phyloP scores from a whole-genome alignment of 1,139 yeast species.

The Suhomyces bribrorum region DNA sequence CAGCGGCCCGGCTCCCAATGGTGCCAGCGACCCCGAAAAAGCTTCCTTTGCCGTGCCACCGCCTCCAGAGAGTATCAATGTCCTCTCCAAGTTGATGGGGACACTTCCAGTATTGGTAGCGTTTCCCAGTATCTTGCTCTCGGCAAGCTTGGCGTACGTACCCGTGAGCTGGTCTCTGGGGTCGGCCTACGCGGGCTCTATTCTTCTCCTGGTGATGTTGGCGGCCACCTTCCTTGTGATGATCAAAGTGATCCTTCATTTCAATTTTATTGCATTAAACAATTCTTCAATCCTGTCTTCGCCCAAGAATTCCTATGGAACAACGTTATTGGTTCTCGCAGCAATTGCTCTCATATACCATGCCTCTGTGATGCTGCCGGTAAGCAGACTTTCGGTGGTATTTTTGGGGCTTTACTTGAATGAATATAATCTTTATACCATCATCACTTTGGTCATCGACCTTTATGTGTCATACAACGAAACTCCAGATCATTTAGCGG shows the following conservation, averaged over 20 bases:
- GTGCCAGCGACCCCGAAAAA: no score
- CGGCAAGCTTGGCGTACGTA: slow-evolving; percentile 20
- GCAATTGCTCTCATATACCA: slow-evolving; percentile 17
- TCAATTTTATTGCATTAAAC: slow-evolving; percentile 9
- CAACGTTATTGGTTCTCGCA: slow-evolving; percentile 15
- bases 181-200: slow-evolving; percentile 1
- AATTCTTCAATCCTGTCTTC: neutral
- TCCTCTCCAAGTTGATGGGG: slow-evolving; percentile 18
- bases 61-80: no score
- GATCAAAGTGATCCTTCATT: slow-evolving; percentile 14
- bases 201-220: slow-evolving; percentile 17
- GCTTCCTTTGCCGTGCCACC: no score
- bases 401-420: slow-evolving; percentile 31
- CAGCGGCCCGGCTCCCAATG: no score
- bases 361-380: slow-evolving; percentile 22
- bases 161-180: slow-evolving; percentile 3
- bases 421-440: slow-evolving; percentile 29
- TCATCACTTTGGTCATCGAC: slow-evolving; percentile 26
- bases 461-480: slow-evolving; percentile 17
- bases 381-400: slow-evolving; percentile 25
- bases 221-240: slow-evolving; percentile 20
- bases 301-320: slow-evolving; percentile 5
- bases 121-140: slow-evolving; percentile 27
- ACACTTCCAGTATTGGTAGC: slow-evolving; percentile 33
- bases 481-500: slow-evolving; percentile 10